These are phyloP conservation scores for Linderniella brevidens DNA, from an alignment of 257 asterid genomes.

Conservation along the genomic window DNA sequence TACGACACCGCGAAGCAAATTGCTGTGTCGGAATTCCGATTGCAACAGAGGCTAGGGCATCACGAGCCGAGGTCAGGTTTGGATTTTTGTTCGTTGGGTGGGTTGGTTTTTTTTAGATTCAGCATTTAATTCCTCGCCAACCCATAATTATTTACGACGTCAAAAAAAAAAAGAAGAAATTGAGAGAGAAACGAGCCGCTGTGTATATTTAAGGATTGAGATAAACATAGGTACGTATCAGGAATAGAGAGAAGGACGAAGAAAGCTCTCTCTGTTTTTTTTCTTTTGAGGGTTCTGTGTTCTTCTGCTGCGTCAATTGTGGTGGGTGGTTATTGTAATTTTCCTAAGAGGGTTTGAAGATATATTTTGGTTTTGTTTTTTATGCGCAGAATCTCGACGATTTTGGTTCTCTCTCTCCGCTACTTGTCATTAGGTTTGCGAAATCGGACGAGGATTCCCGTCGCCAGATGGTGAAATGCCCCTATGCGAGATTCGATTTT, in stretches of 20 bases:
- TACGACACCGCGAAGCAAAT: no score
- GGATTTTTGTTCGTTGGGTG: constrained; percentile 18
- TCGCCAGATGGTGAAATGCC: constrained; percentile 88
- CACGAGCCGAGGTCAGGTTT: constrained; percentile 52
- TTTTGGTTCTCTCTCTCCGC: constrained; percentile 37
- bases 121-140: constrained; percentile 9
- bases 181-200: no score
- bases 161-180: constrained; percentile 2
- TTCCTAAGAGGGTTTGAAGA: no score
- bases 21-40: no score
- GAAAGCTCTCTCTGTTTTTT: no score
- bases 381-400: constrained; percentile 14
- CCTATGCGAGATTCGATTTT: constrained; percentile 34
- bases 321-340: neutral
- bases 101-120: constrained; percentile 26
- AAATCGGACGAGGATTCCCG: constrained; percentile 10
- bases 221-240: no score
- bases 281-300: constrained; percentile 1
- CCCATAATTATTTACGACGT: constrained; percentile 12
- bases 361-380: no score
- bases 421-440: constrained; percentile 39
- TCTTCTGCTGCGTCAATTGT: neutral
- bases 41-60: constrained; percentile 9
- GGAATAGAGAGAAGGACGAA: no score
- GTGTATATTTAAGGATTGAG: no score